Percentiles rank a stretch among this genome's conserved stretches.
These are phyloP conservation scores for Emericellopsis terricola DNA, from an alignment of 495 filamentous ascomycete species.

Conservation along the genomic window DNA sequence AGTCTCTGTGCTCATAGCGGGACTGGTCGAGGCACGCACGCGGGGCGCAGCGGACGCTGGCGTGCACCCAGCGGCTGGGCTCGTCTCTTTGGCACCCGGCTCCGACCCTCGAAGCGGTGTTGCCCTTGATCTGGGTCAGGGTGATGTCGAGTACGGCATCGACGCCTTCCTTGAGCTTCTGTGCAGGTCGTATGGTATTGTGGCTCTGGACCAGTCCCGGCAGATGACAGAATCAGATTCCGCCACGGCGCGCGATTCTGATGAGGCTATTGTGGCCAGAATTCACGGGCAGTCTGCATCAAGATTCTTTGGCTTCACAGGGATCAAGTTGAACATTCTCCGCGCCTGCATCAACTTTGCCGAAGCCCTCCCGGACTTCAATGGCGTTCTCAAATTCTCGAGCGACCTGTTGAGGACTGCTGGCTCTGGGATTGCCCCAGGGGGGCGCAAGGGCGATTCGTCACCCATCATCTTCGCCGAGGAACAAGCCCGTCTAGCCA, in stretches of 20 bases:
- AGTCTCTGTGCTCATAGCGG: constrained; percentile 62
- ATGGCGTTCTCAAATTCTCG: constrained; percentile 71
- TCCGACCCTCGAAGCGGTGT: constrained; percentile 16
- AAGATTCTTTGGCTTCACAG: constrained; percentile 43
- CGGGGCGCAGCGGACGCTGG: constrained; percentile 86
- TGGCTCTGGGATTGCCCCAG: constrained; percentile 58
- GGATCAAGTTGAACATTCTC: constrained; percentile 69
- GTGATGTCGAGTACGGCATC: constrained; percentile 59
- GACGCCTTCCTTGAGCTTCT: constrained; percentile 29
- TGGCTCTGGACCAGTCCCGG: constrained; percentile 13
- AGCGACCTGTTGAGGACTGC: constrained; percentile 66
- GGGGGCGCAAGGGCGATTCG: constrained; percentile 38
- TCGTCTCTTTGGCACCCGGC: constrained; percentile 41
- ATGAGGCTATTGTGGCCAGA: constrained; percentile 30
- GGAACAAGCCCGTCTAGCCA: constrained; percentile 64
- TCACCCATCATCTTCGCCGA: constrained; percentile 53
- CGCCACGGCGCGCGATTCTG: constrained; percentile 15
- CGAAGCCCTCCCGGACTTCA: constrained; percentile 84
- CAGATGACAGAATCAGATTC: not conserved
- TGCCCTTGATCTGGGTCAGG: constrained; percentile 53
- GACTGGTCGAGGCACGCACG: constrained; percentile 80
- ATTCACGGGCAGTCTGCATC: constrained; percentile 31
- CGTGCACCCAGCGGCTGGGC: constrained; percentile 78
- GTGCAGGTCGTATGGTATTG: constrained; percentile 30
- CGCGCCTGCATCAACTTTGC: constrained; percentile 74